Base-by-base conservation (phyloP, 2,329 filamentous ascomycete species). In the Cercospora zeina region DNA sequence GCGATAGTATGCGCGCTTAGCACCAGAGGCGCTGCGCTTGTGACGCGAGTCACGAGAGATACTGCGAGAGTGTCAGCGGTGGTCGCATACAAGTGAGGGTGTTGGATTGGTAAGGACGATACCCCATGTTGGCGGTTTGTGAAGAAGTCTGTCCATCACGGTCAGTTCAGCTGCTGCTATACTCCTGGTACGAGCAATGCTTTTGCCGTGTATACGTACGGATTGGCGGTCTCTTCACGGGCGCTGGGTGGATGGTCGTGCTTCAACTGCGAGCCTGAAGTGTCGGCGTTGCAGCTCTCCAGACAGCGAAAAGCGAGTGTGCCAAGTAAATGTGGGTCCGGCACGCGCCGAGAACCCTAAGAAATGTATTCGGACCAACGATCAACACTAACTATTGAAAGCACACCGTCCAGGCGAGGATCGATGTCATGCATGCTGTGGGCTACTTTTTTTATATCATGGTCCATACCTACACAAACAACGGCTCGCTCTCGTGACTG, bases 21-120 rank as follows among this genome's bases (percentile, higher is more conserved):
- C 95, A 87, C 95, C 96, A 81, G 96, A 90, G 82, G 93, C 93
- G 83, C 92, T 93, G 85, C 95, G 93, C 90, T 99, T 99, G 89
- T 99, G 95, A 86, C 95, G 92, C 82, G 92, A 96, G 85, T 97
- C 93, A 86, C 95, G 91, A 84, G 93, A 97, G 86, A 99, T 97
- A 99, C 95, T 82, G 75, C 11, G 47, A 57, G 31, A 37, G 30
- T 50, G 75, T 81, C 69, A 81, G 79, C 73, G 54, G 27, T 53
- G 68, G 65, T 51, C 39, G 56, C 31, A 21, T 34, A 31, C 56
- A 21, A 21, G 14, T 50, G 30, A 31, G 19, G 50, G 39, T 64
- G 57, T 63, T 51, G 61, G 54, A 60, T 70, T 74, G 63, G 67
- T 68, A 60, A 65, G 54, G 71, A 76, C 67, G 71, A 66, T 81